Base-by-base conservation (phyloP, 2,329 filamentous ascomycete genomes). In the Penicillium expansum region DNA sequence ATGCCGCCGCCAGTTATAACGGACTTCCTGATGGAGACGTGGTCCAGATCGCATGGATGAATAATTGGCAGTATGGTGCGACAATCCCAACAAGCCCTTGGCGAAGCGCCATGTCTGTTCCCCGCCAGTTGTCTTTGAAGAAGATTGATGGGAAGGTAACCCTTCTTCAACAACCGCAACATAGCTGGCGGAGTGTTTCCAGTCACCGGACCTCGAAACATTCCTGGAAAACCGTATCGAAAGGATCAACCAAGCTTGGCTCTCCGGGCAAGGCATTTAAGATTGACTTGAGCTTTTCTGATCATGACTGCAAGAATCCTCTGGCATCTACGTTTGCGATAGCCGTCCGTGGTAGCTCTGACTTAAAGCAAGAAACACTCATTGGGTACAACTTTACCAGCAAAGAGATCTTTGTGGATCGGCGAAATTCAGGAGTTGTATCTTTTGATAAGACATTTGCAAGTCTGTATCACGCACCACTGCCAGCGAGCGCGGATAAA, bases 11-110 rank as follows among this genome's bases (percentile, higher is more conserved):
- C 11, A 57, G 58, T 11, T 63, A 57, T 29, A 70, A 68, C 35
- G 69, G 68, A 4, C 56, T 69, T 3, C 52, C 64, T 2, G 16
- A 43, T 11, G 43, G 57, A 29, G 51, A 64, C 4, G 62, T 59
- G 13, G 60, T 64, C 20, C 50, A 60, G 3, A 58, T 70, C 33
- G 61, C 45, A 5, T 71, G 69, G 68, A 70, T 70, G 68, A 71
- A 63, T 39, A 70, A 71, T 55, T 71, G 69, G 69, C 63, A 68
- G 24, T 71, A 71, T 37, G 67, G 57, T 2, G 30, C 14, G 4
- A 48, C 35, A 3, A 64, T 68, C 14, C 69, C 67, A 2, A 69
- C 64, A 9, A 35, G 42, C 24, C 61, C 67, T 8, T 71, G 69
- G 69, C 63, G 68, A 22, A 63, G 66, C 30, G 65, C 68, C 16